phyloP scores from a whole-genome alignment of 1,284 basidiomycete genomes.

The Rhodofomes roseus region DNA sequence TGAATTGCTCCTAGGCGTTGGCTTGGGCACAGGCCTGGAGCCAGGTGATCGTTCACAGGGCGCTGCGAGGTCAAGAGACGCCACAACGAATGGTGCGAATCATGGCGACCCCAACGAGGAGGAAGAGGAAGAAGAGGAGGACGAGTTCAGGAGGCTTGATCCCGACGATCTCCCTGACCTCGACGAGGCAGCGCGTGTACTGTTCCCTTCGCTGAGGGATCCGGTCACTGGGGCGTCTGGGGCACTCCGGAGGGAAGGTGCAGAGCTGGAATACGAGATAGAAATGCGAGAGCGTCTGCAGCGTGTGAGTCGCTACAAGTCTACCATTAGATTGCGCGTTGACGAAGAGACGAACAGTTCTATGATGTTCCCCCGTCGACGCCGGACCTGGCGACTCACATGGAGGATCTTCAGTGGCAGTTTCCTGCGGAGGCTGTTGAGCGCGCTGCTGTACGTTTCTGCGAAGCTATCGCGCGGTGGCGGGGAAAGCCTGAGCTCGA shows the following conservation, averaged over 20 bases:
- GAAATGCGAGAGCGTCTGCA: constrained; percentile 68
- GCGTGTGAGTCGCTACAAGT: constrained; percentile 43
- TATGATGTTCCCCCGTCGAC: constrained; percentile 66
- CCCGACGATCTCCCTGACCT: constrained; percentile 74
- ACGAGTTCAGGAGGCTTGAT: constrained; percentile 57
- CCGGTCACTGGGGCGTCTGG: constrained; percentile 20
- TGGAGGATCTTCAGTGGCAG: constrained; percentile 75
- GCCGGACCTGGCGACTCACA: constrained; percentile 71
- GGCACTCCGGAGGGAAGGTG: constrained; percentile 32
- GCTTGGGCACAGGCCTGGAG: constrained; percentile 45
- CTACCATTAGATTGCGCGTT: neutral
- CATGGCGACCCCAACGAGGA: constrained; percentile 19
- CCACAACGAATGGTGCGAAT: constrained; percentile 6
- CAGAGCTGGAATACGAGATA: constrained; percentile 60
- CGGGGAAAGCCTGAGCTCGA: constrained; percentile 78
- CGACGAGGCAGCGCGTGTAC: constrained; percentile 56
- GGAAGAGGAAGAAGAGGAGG: constrained; percentile 27
- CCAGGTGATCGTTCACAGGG: neutral
- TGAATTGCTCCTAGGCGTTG: constrained; percentile 72
- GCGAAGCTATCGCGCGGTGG: constrained; percentile 76
- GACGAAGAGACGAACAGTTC: constrained; percentile 44
- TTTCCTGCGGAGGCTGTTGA: constrained; percentile 81
- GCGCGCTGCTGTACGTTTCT: constrained; percentile 70
- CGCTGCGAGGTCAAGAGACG: neutral
- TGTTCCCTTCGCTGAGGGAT: constrained; percentile 62